These are phyloP conservation scores for Deinandra increscens DNA, from an alignment of 129 eudicot species.

Conservation along the genomic window DNA sequence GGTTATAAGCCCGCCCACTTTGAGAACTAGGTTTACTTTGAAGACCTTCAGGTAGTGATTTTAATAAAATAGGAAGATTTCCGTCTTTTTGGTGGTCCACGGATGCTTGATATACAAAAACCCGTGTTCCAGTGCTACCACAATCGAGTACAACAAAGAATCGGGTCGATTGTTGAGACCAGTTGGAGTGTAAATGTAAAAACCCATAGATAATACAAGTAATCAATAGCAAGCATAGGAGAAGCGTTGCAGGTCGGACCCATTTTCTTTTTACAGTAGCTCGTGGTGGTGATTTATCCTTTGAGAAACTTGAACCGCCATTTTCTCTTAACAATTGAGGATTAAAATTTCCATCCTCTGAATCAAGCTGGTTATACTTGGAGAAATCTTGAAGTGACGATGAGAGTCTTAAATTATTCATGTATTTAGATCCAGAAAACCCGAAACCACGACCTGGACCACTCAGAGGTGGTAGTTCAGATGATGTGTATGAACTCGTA, in stretches of 20 bases:
- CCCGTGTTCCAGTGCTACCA: slow-evolving; percentile 98
- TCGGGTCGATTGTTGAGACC: slow-evolving; percentile 58
- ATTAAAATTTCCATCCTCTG: slow-evolving; percentile 51
- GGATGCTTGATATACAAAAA: slow-evolving; percentile 75
- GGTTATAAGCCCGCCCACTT: slow-evolving; percentile 79
- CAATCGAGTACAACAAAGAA: slow-evolving; percentile 89
- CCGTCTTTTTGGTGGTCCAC: slow-evolving; percentile 50
- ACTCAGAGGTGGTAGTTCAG: slow-evolving; percentile 67
- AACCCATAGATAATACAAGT: slow-evolving; percentile 43
- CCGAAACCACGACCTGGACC: slow-evolving; percentile 44
- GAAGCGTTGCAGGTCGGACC: slow-evolving; percentile 43
- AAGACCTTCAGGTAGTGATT: slow-evolving; percentile 62
- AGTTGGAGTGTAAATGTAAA: slow-evolving; percentile 47
- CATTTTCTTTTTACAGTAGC: slow-evolving; percentile 52
- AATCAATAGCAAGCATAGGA: slow-evolving; percentile 54
- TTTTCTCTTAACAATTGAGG: slow-evolving; percentile 43
- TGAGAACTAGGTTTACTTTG: slow-evolving; percentile 51
- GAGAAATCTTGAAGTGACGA: slow-evolving; percentile 96
- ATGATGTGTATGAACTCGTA: slow-evolving; percentile 35
- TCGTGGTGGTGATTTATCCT: slow-evolving; percentile 58
- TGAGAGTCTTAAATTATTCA: slow-evolving; percentile 61
- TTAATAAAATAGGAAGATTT: slow-evolving; percentile 64
- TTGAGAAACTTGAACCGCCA: slow-evolving; percentile 58
- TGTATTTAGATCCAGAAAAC: slow-evolving; percentile 46
- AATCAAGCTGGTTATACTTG: slow-evolving; percentile 56